Base-by-base conservation (phyloP, 805 yeast species). In the Kockiozyma suomiensis region DNA sequence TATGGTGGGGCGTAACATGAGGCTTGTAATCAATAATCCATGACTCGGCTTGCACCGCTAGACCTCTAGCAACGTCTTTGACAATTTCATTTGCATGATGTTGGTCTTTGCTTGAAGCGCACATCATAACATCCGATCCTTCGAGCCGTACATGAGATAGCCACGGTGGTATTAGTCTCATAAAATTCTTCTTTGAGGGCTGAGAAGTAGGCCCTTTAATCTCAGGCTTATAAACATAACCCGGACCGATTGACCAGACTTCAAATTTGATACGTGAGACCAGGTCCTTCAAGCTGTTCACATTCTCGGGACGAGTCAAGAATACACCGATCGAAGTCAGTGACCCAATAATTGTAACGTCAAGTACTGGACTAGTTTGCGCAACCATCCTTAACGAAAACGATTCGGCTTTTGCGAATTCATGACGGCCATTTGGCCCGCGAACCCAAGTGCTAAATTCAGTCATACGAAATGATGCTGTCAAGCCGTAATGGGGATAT, bases 141-240 rank as follows among this genome's bases (percentile, higher is more conserved):
- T 68, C 73, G 41, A 72, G 42, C 50, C 70, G 69, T 26, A 69
- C 38, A 17, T 59, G 61, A 1, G 72, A 60, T 3, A 71, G 58
- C 74, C 74, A 71, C 1, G 65, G 41, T 1, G 74, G 74, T 15
- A 61, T n/a, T 15, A 25, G 47, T 7, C 50, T 51, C 40, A 60
- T n/a, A n/a, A 33, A 41, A 50, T 56, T 66, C 40, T 38, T 30
- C 30, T 26, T 30, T 13, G 38, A 30, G 17, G 28, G 28, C 41
- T n/a, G 17, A 10, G 41, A 19, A 10, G 8, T 13, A 8, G 21
- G 12, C 38, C 50, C 32, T n/a, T 26, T 19, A 23, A 28, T n/a
- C 37, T 26, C 13, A 43, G 51, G 35, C 33, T 7, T 30, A 7
- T 30, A 10, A 42, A n/a, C 19, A 17, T 38, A 19, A 25, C 23